Evolutionary conservation across 768 basidiomycete species (phyloP), one percentile per base, ranked within the genome.

Genomic region (Hysterangium stoloniferum): DNA sequence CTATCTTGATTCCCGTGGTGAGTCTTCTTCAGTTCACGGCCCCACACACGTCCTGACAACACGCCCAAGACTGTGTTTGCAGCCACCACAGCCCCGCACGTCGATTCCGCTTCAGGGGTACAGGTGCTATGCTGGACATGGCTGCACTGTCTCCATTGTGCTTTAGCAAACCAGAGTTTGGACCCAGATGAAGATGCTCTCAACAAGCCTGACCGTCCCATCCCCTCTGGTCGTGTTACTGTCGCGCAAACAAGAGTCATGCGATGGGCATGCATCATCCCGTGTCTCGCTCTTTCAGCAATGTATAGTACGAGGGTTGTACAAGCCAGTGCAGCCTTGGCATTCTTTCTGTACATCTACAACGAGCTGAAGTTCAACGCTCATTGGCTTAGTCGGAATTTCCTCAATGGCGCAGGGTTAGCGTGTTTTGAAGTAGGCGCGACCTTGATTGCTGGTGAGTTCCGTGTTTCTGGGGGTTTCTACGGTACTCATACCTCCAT

Each of bases 1-100:
- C 74, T 0, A 72, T 68, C 3, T 48, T 77, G 3, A 58, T 77
- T 28, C 76, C 76, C 1, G 68, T 75, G 51, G 76, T 76, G 52
- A 53, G 73, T 58, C 12, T 9, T 17, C n/a, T 6, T 22, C 24
- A 4, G 13, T 7, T 27, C 29, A 20, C 7, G 8, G 8, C 6
- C 11, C 12, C 33, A 9, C 33, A 17, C 33, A 34, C n/a, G n/a
- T n/a, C n/a, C n/a, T n/a, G n/a, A n/a, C n/a, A n/a, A n/a, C n/a
- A n/a, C n/a, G n/a, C n/a, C n/a, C 22, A 50, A 71, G 70, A 64
- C 61, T 5, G 43, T 68, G 8, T 67, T 71, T 46, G 59, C 68
- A 1, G 20, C 56, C n/a, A 62, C 60, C 15, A 59, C 69, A 0
- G 68, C 69, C 7, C 68, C 69, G 1, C 36, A 68, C 1, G 49